Evolutionary conservation across 2,329 filamentous ascomycete species (phyloP).

Genomic region (Fusarium zealandicum): DNA sequence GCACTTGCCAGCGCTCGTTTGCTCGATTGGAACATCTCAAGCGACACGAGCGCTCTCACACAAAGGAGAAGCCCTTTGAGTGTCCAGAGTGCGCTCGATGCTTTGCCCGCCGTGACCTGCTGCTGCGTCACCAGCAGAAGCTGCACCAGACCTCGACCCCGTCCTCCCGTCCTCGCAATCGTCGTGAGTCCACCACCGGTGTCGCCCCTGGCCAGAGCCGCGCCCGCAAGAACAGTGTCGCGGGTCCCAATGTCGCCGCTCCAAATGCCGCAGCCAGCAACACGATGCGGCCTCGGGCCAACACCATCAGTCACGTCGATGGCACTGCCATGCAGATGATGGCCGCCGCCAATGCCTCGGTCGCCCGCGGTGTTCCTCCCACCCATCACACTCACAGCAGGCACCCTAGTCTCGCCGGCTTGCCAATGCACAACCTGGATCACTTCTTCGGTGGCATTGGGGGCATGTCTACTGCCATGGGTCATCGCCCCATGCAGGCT

Average conservation of each 20-base stretch:
- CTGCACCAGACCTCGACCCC: slow-evolving; percentile 92
- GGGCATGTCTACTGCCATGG: slow-evolving; percentile 74
- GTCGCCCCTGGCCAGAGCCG: slow-evolving; percentile 71
- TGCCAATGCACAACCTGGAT: slow-evolving; percentile 65
- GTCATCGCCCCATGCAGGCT: slow-evolving; percentile 70
- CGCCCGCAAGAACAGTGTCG: slow-evolving; percentile 92
- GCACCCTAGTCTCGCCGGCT: slow-evolving; percentile 76
- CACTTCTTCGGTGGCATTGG: slow-evolving; percentile 64
- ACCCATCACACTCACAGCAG: slow-evolving; percentile 68
- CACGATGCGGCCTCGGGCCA: slow-evolving; percentile 85
- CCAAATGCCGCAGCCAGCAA: slow-evolving; percentile 55
- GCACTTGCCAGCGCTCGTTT: slow-evolving; percentile 89
- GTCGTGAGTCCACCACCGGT: slow-evolving; percentile 86
- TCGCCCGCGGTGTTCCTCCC: slow-evolving; percentile 56
- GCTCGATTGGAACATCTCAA: slow-evolving; percentile 96
- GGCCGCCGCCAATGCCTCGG: slow-evolving; percentile 64
- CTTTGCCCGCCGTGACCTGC: slow-evolving; percentile 90
- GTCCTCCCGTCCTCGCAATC: slow-evolving; percentile 83
- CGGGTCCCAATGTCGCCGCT: slow-evolving; percentile 58
- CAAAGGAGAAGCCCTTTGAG: slow-evolving; percentile 98
- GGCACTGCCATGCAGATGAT: slow-evolving; percentile 76
- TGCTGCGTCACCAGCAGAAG: slow-evolving; percentile 97
- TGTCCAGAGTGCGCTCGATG: slow-evolving; percentile 94
- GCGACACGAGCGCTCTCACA: slow-evolving; percentile 96
- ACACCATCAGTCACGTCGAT: slow-evolving; percentile 96